A percentile compares a stretch with the other conserved stretches of the same genome.
Evolutionary conservation across 23 red algal genomes (phyloP).

Genomic region (Gracilaria vermiculophylla): DNA sequence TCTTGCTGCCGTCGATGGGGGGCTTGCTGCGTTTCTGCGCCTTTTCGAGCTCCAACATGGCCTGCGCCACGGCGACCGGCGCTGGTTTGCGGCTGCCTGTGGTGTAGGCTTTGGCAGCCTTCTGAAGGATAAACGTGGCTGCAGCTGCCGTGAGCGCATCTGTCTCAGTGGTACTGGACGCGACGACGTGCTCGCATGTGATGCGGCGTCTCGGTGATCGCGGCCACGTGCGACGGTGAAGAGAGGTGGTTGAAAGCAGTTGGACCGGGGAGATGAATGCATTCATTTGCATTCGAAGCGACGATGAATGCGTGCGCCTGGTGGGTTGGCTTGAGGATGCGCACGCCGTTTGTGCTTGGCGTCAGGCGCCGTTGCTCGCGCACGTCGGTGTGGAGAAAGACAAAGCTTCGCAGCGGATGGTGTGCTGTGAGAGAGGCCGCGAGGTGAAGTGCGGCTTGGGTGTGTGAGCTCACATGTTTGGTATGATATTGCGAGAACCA

Average conservation of each 20-base stretch:
- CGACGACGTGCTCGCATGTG: neutral
- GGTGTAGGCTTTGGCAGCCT: constrained; percentile 26
- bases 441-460: too few species aligned
- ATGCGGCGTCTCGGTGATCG: neutral
- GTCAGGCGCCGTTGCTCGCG: too few species aligned
- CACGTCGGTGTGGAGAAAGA: too few species aligned
- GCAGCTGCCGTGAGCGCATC: constrained; percentile 42
- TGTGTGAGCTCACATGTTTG: too few species aligned
- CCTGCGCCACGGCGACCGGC: constrained; percentile 14
- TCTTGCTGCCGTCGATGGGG: constrained; percentile 7
- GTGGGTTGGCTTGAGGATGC: too few species aligned
- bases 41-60: constrained; percentile 47
- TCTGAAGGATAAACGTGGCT: constrained; percentile 35
- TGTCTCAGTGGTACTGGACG: neutral
- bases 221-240: neutral
- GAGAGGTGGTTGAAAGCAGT: too few species aligned
- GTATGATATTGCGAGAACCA: too few species aligned
- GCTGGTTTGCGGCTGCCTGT: neutral
- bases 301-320: too few species aligned
- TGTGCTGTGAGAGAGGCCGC: too few species aligned
- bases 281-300: neutral
- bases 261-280: neutral
- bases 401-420: too few species aligned
- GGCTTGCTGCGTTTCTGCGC: constrained; percentile 39
- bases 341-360: too few species aligned